Evolutionary conservation across 352 stramenopile genomes (phyloP).

Genomic region (Globisporangium camurandrum): DNA sequence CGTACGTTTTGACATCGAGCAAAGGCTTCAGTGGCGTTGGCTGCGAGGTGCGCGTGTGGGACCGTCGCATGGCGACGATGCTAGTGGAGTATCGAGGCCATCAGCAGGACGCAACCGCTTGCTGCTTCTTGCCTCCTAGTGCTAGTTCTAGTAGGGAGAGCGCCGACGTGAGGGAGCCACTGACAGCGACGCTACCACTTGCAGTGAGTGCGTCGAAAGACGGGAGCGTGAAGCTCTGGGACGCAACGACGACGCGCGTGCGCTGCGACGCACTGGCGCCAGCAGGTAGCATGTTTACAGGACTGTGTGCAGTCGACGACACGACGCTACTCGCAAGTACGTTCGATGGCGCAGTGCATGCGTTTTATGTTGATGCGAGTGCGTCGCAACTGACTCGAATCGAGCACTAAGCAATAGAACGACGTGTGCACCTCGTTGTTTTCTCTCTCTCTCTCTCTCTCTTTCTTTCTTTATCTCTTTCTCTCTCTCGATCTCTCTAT

Average conservation of each 20-base stretch:
- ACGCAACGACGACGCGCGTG: constrained; percentile 18
- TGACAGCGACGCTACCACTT: constrained; percentile 12
- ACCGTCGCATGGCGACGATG: constrained; percentile 57
- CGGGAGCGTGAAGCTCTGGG: constrained; percentile 69
- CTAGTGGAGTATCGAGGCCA: constrained; percentile 52
- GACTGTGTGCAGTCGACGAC: constrained; percentile 28
- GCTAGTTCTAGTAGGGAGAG: constrained; percentile 2
- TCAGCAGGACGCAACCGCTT: constrained; percentile 68
- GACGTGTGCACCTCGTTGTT: too few relatives aligned
- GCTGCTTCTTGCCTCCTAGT: constrained; percentile 43
- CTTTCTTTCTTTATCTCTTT: too few relatives aligned
- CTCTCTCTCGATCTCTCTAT: too few relatives aligned
- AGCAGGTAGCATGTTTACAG: constrained; percentile 54
- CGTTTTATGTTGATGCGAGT: constrained; percentile 26
- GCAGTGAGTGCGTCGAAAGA: constrained; percentile 74
- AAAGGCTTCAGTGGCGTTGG: constrained; percentile 84
- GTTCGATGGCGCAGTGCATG: constrained; percentile 38
- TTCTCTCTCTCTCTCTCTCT: too few relatives aligned
- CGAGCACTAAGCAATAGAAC: too few relatives aligned
- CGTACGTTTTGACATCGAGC: constrained; percentile 73
- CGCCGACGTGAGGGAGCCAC: background rate
- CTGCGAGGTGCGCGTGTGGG: constrained; percentile 71
- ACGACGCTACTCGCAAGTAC: constrained; percentile 45
- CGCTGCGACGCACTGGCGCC: constrained; percentile 42
- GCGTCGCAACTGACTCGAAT: constrained; percentile 13